Evolutionary conservation across 116 monocot species (phyloP).

Genomic region (Zostera marina): DNA sequence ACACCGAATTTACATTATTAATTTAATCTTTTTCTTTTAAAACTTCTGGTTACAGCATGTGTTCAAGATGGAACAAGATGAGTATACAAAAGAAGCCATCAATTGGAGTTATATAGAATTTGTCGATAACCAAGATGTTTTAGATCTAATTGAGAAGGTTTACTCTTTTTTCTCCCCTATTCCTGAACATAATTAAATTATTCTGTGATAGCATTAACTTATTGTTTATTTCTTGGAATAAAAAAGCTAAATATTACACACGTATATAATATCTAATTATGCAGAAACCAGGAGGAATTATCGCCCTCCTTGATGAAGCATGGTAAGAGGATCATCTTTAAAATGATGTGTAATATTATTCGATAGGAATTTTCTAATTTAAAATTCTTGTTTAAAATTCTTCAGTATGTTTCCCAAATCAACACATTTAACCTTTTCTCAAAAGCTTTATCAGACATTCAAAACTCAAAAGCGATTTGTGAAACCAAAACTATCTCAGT

Average conservation of each 20-base stretch:
- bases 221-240: not conserved
- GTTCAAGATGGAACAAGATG: slow-evolving; percentile 99
- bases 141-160: slow-evolving; percentile 99
- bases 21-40: not conserved
- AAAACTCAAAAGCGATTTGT: slow-evolving; percentile 68
- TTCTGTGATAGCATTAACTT: not conserved
- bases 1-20: not conserved
- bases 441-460: slow-evolving; percentile 97
- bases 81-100: slow-evolving; percentile 93
- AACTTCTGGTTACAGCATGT: slow-evolving; percentile 49
- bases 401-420: slow-evolving; percentile 97
- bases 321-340: slow-evolving; percentile 34
- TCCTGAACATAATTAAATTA: not conserved
- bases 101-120: slow-evolving; percentile 99
- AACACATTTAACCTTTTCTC: slow-evolving; percentile 88
- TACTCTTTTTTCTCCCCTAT: slow-evolving; percentile 3
- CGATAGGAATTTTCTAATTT: not conserved
- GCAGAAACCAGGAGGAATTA: slow-evolving; percentile 97
- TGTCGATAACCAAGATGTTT: slow-evolving; percentile 97
- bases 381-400: not conserved
- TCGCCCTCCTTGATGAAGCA: slow-evolving; percentile 97
- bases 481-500: slow-evolving; percentile 88
- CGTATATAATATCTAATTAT: slow-evolving; percentile 7
- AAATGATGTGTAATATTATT: not conserved
- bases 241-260: not conserved